Evolutionary conservation across 208 protist species (phyloP), one percentile per base, ranked within the genome.

Genomic region (Borovskyia barvae): DNA sequence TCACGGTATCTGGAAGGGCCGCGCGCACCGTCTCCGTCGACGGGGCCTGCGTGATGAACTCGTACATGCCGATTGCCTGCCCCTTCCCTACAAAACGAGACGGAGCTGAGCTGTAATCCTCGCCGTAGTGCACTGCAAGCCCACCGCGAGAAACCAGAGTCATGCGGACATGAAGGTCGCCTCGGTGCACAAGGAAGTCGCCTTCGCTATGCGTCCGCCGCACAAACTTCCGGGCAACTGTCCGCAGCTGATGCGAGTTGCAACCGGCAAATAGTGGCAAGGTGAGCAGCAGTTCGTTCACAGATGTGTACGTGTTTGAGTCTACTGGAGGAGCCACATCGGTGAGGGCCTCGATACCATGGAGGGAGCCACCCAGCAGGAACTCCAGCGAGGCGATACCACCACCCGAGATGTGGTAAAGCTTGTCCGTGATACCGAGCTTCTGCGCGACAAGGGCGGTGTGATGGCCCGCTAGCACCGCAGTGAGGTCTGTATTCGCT

Each of bases 351-450:
- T 83, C 80, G 17, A 97, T 73, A 40, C 91, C 95, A 17, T 91
- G 92, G 22, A 98, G 75, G 25, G 79, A 67, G 41, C 82, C 75
- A 19, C 98, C 98, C 72, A 99, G 95, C 5, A 99, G 82, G 5
- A 99, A 80, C 71, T 99, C 97, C 19, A 99, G 84, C 17, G 85
- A 97, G 15, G 98, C 95, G 46, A 98, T 91, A 39, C 98, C 98
- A 45, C 98, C 98, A 58, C 98, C 98, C n/a, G 85, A 97, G 32
- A 99, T 84, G 68, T 99, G 97, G 43, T 81, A 82, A 14, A 99
- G 67, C 43, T 75, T 75, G 41, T 65, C 50, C 19, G 62, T 56
- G 14, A 87, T 47, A 11, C 75, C 76, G 28, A 78, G 22, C 28
- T 74, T 30, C 20, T 75, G 55, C 33, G 86, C 65, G 14, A 66